These are phyloP conservation scores for Mycena rebaudengoi DNA, from an alignment of 768 basidiomycete species.

Conservation along the genomic window DNA sequence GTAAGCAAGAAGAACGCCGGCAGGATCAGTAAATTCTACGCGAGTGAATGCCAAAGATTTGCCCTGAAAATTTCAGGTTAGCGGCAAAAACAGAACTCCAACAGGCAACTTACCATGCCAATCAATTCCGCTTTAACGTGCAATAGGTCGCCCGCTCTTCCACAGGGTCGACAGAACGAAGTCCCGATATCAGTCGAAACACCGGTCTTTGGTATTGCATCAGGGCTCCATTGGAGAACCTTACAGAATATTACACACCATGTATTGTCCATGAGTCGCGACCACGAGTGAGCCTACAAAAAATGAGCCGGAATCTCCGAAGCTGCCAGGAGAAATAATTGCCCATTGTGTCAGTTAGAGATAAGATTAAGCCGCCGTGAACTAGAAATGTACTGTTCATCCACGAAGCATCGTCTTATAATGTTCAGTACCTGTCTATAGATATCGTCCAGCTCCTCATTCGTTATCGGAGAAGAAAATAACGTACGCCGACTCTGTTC, in stretches of 20 bases:
- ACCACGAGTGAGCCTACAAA: slow-evolving; percentile 90
- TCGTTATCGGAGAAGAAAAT: neutral
- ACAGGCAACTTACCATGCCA: slow-evolving; percentile 63
- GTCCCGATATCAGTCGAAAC: slow-evolving; percentile 84
- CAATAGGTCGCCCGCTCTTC: slow-evolving; percentile 73
- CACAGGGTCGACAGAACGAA: slow-evolving; percentile 70
- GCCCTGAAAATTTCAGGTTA: slow-evolving; percentile 50
- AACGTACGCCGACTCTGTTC: slow-evolving; percentile 81
- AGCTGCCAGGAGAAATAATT: slow-evolving; percentile 71
- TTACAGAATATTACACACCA: slow-evolving; percentile 43
- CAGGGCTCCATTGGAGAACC: neutral
- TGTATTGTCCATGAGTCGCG: slow-evolving; percentile 81
- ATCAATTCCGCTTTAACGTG: slow-evolving; percentile 71
- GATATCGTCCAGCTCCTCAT: slow-evolving; percentile 1
- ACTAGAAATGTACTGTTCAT: slow-evolving; percentile 44
- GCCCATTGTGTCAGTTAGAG: slow-evolving; percentile 79
- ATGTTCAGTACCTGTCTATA: slow-evolving; percentile 46
- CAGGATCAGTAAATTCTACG: slow-evolving; percentile 73
- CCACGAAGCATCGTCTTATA: neutral
- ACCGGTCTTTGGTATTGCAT: slow-evolving; percentile 55
- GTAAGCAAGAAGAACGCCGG: slow-evolving; percentile 80
- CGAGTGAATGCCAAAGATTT: slow-evolving; percentile 84
- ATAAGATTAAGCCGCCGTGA: slow-evolving; percentile 84
- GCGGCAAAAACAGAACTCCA: neutral
- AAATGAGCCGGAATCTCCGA: too few relatives aligned